Evolutionary conservation across 2,329 filamentous ascomycete genomes (phyloP), one percentile per base, ranked within the genome.

Genomic region (Colletotrichum aenigma): DNA sequence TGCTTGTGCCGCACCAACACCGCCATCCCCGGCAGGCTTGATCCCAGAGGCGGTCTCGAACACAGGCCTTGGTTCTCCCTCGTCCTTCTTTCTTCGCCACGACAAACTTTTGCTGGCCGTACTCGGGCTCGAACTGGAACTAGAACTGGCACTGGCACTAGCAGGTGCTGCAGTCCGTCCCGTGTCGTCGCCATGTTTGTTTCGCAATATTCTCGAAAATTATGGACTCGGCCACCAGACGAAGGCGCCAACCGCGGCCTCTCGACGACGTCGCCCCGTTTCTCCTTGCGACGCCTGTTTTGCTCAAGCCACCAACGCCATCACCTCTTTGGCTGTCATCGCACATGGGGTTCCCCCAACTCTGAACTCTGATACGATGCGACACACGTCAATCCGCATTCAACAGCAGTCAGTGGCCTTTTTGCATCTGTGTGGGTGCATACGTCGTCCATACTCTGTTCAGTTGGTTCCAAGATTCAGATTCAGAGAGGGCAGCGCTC

Each of bases 281-380:
- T 64, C 34, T 61, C 43, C 32, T 28, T 75, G 69, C 62, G 56
- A 68, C 73, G 61, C 56, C 34, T 61, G 68, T 75, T 75, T 71
- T 66, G 68, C 61, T 38, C 72, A 66, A 66, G 60, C 61, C 21
- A 52, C 52, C 69, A 32, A 32, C 68, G 52, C 61, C 56, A 30
- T 38, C 68, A 36, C 65, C 67, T 74, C 58, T 32, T 60, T 71
- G 67, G 71, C 28, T n/a, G 24, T 18, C 48, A 21, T 21, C 48
- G n/a, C 34, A 64, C 32, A 26, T 43, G 21, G 43, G n/a, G 43
- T 52, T 52, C 43, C 43, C 38, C 43, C 43, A 52, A 21, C n/a
- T 64, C 15, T 26, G 18, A 64, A 64, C 56, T 36, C 28, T 52
- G 68, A 55, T 61, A 38, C 36, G 48, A 71, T 74, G 52, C 71